Base-by-base conservation (phyloP, 169 alveolate genomes). In the Theileria luwenshuni region DNA sequence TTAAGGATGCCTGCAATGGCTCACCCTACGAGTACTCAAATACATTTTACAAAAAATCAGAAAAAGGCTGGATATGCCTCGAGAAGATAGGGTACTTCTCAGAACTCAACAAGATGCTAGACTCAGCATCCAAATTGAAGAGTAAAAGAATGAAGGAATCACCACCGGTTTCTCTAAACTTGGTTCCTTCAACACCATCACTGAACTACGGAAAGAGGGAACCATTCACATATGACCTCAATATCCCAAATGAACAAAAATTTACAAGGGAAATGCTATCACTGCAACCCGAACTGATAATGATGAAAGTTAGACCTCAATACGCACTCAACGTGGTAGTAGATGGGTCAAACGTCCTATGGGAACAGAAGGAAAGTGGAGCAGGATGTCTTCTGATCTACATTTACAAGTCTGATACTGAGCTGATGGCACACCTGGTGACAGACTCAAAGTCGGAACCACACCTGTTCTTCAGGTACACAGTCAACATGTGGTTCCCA, bases 161-260 rank as follows among this genome's bases (percentile, higher is more conserved):
- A 21, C 65, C 65, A 17, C 65, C 65, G 10, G 65, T 56, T 38
- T 27, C 65, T 3, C 47, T 21, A 6, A 56, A 15, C 17, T 13
- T 0, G 38, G 38, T 38, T 15, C 65, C 65, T 21, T 56, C 65
- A 3, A 56, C 65, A 17, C 25, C 32, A 0, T 56, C 25, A 3
- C 65, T 56, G 32, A 43, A 56, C 38, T 56, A 56, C 33, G 65
- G 65, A n/a, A 43, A 43, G 6, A 17, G 17, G 27, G 65, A n/a
- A 43, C 65, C 65, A 15, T 56, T 56, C 21, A 56, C 65, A 12
- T 56, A 56, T 21, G 65, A 56, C 38, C 15, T 56, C 47, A 56
- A 41, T 21, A 56, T 27, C 65, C 65, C 65, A 2, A 21, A 27
- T 19, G 65, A 56, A 41, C 25, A 32, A 15, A 32, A 43, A 8